A percentile compares a stretch with the other conserved stretches of the same genome.
phyloP scores from a whole-genome alignment of 2,329 filamentous ascomycete genomes.

The Aspergillus brasiliensis region DNA sequence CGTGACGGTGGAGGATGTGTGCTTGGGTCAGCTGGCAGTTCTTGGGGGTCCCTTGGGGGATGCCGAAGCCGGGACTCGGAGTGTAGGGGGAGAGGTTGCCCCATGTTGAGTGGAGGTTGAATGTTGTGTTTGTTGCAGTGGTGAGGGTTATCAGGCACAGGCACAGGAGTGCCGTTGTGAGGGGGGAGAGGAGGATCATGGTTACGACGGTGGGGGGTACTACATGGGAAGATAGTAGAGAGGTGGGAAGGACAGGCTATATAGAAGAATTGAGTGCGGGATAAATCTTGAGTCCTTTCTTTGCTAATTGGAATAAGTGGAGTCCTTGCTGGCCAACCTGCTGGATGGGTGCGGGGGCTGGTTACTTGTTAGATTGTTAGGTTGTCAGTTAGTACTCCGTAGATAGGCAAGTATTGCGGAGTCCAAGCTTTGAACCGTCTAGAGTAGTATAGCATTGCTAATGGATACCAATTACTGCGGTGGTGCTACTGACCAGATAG shows the following conservation, averaged over 20 bases:
- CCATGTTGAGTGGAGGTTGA: slow-evolving; percentile 36
- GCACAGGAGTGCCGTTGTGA: background rate
- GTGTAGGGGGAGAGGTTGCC: slow-evolving; percentile 35
- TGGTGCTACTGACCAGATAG: too few relatives aligned
- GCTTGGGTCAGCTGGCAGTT: slow-evolving; percentile 60
- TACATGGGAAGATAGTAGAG: background rate
- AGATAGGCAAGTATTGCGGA: background rate
- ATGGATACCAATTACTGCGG: background rate
- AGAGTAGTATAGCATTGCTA: background rate
- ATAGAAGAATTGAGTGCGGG: background rate
- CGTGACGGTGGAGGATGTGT: slow-evolving; percentile 58
- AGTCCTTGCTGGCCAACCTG: background rate
- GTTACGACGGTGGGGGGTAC: background rate
- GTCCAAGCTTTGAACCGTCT: background rate
- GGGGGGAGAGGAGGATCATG: background rate
- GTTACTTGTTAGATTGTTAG: too few relatives aligned
- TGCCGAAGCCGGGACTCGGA: slow-evolving; percentile 25
- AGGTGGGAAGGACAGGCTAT: background rate
- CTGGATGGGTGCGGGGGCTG: background rate
- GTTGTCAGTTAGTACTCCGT: background rate
- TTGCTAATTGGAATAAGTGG: background rate
- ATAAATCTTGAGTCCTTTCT: background rate
- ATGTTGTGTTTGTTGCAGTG: slow-evolving; percentile 28
- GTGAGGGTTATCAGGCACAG: background rate
- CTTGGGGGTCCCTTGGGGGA: slow-evolving; percentile 50